These are phyloP conservation scores for Amphirosellinia nigrospora DNA, from an alignment of 495 filamentous ascomycete species.

Conservation along the genomic window DNA sequence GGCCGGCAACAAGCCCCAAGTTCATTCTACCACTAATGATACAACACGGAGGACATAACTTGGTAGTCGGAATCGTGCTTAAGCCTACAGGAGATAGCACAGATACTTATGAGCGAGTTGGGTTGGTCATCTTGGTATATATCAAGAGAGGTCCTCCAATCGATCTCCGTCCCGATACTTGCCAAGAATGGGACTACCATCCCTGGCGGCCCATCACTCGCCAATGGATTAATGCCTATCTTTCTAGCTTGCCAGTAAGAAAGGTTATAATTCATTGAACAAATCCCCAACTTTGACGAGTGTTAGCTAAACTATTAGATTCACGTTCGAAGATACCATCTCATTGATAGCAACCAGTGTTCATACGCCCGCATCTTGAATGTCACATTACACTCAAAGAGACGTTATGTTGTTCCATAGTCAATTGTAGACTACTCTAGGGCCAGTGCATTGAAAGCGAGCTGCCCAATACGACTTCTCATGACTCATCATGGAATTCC, in stretches of 20 bases:
- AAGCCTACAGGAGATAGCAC: background rate
- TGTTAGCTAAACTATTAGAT: no score
- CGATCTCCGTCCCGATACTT: constrained; percentile 2
- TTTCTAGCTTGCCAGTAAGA: background rate
- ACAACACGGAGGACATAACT: constrained; percentile 3
- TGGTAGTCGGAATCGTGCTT: background rate
- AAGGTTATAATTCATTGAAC: background rate
- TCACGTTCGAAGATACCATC: no score
- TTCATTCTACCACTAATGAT: constrained; percentile 12
- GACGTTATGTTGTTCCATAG: background rate
- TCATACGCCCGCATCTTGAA: no score
- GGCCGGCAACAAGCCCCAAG: background rate
- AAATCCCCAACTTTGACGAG: no score
- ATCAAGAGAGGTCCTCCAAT: background rate
- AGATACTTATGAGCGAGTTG: constrained; percentile 7
- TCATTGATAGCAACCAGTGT: no score
- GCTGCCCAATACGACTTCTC: background rate
- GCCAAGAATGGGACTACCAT: constrained; percentile 15
- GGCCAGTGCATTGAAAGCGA: background rate
- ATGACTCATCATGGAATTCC: background rate
- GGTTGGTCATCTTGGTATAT: constrained; percentile 8
- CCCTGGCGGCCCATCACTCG: constrained; percentile 7
- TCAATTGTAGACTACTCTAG: constrained; percentile 8
- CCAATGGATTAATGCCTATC: constrained; percentile 9
- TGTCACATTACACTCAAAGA: no score